Evolutionary conservation across 1,139 yeast genomes (phyloP), one percentile per base, ranked within the genome.

Genomic region (Nakaseomyces nivariensis): DNA sequence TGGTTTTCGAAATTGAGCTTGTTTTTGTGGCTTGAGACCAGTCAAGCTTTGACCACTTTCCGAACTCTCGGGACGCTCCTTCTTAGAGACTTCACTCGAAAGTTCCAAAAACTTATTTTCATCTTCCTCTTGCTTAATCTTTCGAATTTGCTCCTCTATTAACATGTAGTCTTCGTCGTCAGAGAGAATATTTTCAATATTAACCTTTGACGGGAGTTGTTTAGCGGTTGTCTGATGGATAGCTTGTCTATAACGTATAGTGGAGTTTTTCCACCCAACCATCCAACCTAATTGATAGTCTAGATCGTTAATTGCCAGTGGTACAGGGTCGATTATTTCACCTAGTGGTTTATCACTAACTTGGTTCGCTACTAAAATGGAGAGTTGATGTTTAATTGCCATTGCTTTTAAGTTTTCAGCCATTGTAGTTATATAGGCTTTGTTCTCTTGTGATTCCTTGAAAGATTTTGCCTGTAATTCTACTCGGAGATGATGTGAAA

Each of bases 401-500:
- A 86, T 58, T 17, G 67, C 59, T 13, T 78, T 68, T 49, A 89
- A 68, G 50, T 73, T 76, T 7, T 72, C 70, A 29, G 80, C 77
- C 42, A 81, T 57, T 25, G 66, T 65, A 47, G 69, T 67, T 13
- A 81, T 58, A 56, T 79, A 79, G 37, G 67, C 67, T 46, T 71
- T 65, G 52, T 77, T 76, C 29, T 66, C 64, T 52, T 73, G 70
- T 26, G 66, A 59, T 29, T 57, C 55, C 50, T 63, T 68, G 64
- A 58, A 53, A 4, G 63, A 54, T 64, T 70, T 47, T 67, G 72
- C 64, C 5, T 72, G 70, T 42, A 81, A 72, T 57, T 85, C 94
- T 3, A 84, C 80, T 51, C 96, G 69, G 48, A 84, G 70, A 62
- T 87, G 96, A 55, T 88, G 94, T 0, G 96, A 87, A n/a, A 89